These are phyloP conservation scores for Colletotrichum spaethianum DNA, from an alignment of 2,329 filamentous ascomycete genomes.

Conservation along the genomic window DNA sequence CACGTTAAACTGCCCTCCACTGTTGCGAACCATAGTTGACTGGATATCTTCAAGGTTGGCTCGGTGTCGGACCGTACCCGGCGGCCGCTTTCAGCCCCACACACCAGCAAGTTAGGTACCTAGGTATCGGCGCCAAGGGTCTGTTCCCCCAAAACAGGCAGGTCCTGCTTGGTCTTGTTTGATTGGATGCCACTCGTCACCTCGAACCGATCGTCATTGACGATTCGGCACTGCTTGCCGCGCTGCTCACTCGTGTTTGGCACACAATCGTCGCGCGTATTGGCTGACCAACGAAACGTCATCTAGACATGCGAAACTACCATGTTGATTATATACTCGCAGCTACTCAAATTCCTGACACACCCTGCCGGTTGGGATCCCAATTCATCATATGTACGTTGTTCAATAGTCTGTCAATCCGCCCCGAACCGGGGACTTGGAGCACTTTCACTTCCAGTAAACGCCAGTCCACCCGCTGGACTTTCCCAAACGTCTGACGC, in stretches of 20 bases:
- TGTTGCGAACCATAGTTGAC: no score
- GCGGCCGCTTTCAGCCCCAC: background rate
- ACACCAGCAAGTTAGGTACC: no score
- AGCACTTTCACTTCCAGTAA: slow-evolving; percentile 18
- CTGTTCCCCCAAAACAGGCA: background rate
- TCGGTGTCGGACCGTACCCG: background rate
- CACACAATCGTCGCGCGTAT: background rate
- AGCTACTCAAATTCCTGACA: slow-evolving; percentile 13
- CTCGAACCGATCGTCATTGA: background rate
- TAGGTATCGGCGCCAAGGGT: background rate
- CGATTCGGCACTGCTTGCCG: background rate
- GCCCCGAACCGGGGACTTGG: background rate
- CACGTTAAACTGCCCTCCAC: background rate
- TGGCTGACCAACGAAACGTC: background rate
- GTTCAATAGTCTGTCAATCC: slow-evolving; percentile 14
- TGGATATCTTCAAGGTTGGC: background rate
- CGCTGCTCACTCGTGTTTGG: background rate
- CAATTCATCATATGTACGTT: slow-evolving; percentile 36
- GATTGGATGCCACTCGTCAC: slow-evolving; percentile 4
- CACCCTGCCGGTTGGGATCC: slow-evolving; percentile 4
- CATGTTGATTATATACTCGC: slow-evolving; percentile 15
- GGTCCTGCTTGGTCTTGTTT: background rate
- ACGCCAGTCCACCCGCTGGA: slow-evolving; percentile 25
- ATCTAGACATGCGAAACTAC: background rate
- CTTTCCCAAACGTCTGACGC: slow-evolving; percentile 26